phyloP scores from a whole-genome alignment of 164 flowering plant genomes.

The Magnolia kwangsiensis region DNA sequence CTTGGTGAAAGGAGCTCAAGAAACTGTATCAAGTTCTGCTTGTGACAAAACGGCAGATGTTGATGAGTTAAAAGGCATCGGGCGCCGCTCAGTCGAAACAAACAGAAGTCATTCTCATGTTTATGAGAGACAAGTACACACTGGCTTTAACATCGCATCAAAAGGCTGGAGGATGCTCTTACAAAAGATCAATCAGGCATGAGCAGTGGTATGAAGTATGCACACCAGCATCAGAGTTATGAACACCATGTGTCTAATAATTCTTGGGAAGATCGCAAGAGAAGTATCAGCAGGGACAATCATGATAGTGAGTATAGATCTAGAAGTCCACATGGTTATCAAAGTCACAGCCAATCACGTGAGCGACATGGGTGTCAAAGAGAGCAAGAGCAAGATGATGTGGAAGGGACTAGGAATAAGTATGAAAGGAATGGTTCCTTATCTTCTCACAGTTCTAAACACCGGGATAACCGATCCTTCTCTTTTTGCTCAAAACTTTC shows the following conservation, averaged over 20 bases:
- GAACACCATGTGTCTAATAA: slow-evolving; percentile 18
- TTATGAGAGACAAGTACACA: slow-evolving; percentile 16
- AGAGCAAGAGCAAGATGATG: slow-evolving; percentile 23
- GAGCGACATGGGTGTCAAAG: slow-evolving; percentile 22
- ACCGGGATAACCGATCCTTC: slow-evolving; percentile 25
- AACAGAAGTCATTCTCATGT: slow-evolving; percentile 9
- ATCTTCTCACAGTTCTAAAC: slow-evolving; percentile 30
- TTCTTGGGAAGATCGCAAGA: slow-evolving; percentile 20
- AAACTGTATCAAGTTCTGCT: slow-evolving; percentile 21
- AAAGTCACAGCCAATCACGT: slow-evolving; percentile 12
- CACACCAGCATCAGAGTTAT: slow-evolving; percentile 10
- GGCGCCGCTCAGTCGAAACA: slow-evolving; percentile 19
- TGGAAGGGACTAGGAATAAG: slow-evolving; percentile 18
- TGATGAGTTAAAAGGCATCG: slow-evolving; percentile 15
- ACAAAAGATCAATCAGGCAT: slow-evolving; percentile 6
- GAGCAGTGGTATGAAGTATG: slow-evolving; percentile 4
- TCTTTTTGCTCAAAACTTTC: slow-evolving; percentile 22
- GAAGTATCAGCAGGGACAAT: slow-evolving; percentile 16
- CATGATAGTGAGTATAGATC: slow-evolving; percentile 8
- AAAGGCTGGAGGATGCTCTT: slow-evolving; percentile 7
- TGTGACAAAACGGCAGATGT: slow-evolving; percentile 8
- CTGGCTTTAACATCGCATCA: slow-evolving; percentile 13
- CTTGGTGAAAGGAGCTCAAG: slow-evolving; percentile 42
- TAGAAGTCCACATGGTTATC: slow-evolving; percentile 1
- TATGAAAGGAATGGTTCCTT: slow-evolving; percentile 20